Percentiles rank a stretch among this genome's conserved stretches.
Evolutionary conservation across 1,139 yeast species (phyloP).

Genomic region (Lodderomyces theae): DNA sequence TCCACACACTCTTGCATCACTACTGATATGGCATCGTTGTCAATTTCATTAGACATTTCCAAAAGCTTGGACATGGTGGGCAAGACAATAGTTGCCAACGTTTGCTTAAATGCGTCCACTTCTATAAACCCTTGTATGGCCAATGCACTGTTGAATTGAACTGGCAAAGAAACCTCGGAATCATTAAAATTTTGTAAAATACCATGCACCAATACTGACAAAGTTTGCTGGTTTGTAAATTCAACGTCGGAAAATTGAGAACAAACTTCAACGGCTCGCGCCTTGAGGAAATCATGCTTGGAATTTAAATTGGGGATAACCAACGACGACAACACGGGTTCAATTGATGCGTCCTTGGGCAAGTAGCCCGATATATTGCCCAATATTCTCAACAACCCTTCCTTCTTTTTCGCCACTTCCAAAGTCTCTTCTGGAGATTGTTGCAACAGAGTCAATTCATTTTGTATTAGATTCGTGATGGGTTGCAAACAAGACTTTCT

Average conservation of each 20-base stretch:
- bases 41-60: constrained; percentile 75
- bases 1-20: constrained; percentile 98
- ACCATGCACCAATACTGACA: constrained; percentile 62
- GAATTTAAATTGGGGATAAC: constrained; percentile 74
- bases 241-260: constrained; percentile 67
- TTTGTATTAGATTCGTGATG: constrained; percentile 64
- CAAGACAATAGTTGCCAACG: constrained; percentile 65
- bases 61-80: constrained; percentile 81
- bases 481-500: constrained; percentile 59
- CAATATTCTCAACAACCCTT: constrained; percentile 76
- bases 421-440: constrained; percentile 41
- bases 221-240: constrained; percentile 47
- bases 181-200: constrained; percentile 56
- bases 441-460: constrained; percentile 44
- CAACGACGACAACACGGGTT: constrained; percentile 57
- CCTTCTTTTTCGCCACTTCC: constrained; percentile 67
- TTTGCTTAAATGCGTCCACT: constrained; percentile 63
- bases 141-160: constrained; percentile 78
- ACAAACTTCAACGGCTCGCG: constrained; percentile 79
- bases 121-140: constrained; percentile 79
- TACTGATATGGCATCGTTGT: constrained; percentile 80
- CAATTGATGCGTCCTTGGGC: constrained; percentile 58
- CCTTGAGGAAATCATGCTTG: constrained; percentile 68
- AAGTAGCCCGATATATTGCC: constrained; percentile 69
- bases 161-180: constrained; percentile 58